Base-by-base conservation (phyloP, 768 basidiomycete species). In the Kwoniella dejecticola region DNA sequence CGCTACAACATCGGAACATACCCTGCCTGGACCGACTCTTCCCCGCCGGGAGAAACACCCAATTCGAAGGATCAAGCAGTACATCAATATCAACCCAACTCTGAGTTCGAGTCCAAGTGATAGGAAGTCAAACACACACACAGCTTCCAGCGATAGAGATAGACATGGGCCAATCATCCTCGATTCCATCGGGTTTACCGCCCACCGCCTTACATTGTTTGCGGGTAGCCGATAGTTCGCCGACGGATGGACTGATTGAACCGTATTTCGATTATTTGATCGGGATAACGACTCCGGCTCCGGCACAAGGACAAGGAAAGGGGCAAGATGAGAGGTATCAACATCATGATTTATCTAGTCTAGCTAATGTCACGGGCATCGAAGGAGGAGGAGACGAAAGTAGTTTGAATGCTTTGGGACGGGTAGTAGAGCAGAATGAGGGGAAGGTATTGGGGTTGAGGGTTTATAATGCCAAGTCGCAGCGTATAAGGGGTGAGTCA, bases 251-350 rank as follows among this genome's bases (percentile, higher is more conserved):
- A 0, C 84, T 83, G 55, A 87, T 94, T 46, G 90, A 89, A 75
- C 90, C 95, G 2, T 94, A 92, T 81, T 99, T 99, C 71, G 96
- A 98, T 81, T 98, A 96, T 77, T 85, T 99, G 21, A 87, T 96
- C 41, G 96, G 95, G 10, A 89, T 91, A 59, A 87, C 91, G 36
- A 57, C 69, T 7, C n/a, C n/a, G n/a, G n/a, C n/a, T n/a, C n/a
- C n/a, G n/a, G n/a, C n/a, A n/a, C n/a, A n/a, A n/a, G n/a, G n/a
- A n/a, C n/a, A n/a, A n/a, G n/a, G n/a, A n/a, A n/a, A n/a, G n/a
- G n/a, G n/a, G n/a, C n/a, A n/a, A n/a, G n/a, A n/a, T n/a, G n/a
- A n/a, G n/a, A n/a, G n/a, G n/a, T n/a, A n/a, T n/a, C n/a, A n/a
- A n/a, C n/a, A n/a, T n/a, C n/a, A 31, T n/a, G 30, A 41, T 40